Evolutionary conservation across 2,329 filamentous ascomycete species (phyloP), one percentile per base, ranked within the genome.

Genomic region (Aciculosporium take): DNA sequence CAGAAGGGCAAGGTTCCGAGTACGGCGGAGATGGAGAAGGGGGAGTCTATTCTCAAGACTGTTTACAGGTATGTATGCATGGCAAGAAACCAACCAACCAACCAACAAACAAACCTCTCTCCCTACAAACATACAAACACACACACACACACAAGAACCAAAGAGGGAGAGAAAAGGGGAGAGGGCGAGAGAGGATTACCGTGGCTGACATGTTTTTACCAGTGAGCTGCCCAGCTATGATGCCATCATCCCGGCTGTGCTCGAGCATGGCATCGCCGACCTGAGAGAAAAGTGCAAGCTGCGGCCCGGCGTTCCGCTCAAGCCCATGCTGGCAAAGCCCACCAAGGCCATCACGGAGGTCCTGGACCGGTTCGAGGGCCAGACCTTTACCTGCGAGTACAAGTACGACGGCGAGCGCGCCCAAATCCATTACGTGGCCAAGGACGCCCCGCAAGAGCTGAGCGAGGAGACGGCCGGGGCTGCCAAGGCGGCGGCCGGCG

Each of bases 301-400:
- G 34, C 84, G 86, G 50, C 89, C 91, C 0, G 91, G 91, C 48
- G 84, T 98, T 13, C 91, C 91, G 0, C 69, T 98, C 44, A 98
- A 98, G 62, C 91, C 91, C 52, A 98, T 98, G 91, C 72, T 98
- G 66, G 91, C 91, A 17, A 96, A 96, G 55, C 91, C 91, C 3
- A 98, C 91, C 8, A 98, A 98, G 60, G 88, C 91, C 5, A 95
- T 98, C 53, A 94, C 88, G 1, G 91, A 98, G 63, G 91, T 98
- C 0, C 72, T 98, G 9, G 89, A 98, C 61, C 84, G 91, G 5
- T 98, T 98, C 50, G 91, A 96, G 57, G 79, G 84, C 48, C 91
- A 94, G 56, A 83, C 81, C 21, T 98, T 98, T 55, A 96, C 91
- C 1, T 98, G 91, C 64, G 91, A 98, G 59, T 98, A 94, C 71